phyloP scores from a whole-genome alignment of 2,329 filamentous ascomycete species.

The Claviceps cyperi region DNA sequence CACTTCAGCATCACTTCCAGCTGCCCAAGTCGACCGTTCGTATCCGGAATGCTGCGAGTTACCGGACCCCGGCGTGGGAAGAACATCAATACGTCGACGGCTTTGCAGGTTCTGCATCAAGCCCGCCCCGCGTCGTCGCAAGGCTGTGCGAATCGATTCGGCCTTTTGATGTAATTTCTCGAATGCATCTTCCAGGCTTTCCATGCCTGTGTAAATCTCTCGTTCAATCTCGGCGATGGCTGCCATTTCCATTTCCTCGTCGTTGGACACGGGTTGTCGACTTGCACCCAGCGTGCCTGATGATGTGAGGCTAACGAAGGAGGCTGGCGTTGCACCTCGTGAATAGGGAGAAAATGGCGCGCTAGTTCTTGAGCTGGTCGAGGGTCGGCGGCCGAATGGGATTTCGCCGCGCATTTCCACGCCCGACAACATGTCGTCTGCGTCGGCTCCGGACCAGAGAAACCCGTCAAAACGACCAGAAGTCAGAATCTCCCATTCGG shows the following conservation, averaged over 20 bases:
- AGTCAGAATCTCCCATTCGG: conserved; percentile 93
- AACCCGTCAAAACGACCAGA: conserved; percentile 94
- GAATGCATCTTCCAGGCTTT: conserved; percentile 84
- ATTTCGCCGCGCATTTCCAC: conserved; percentile 40
- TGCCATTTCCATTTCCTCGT: conserved; percentile 87
- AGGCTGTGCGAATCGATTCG: conserved; percentile 60
- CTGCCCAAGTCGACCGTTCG: conserved; percentile 25
- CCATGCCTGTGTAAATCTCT: conserved; percentile 89
- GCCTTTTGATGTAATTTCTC: conserved; percentile 79
- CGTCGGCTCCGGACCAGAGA: conserved; percentile 79
- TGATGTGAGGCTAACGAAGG: conserved; percentile 44
- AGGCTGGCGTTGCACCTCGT: conserved; percentile 41
- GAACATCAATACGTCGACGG: conserved; percentile 42
- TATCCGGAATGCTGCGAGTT: conserved; percentile 30
- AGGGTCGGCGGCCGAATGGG: conserved; percentile 26
- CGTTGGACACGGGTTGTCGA: conserved; percentile 60
- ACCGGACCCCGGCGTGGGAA: conserved; percentile 32
- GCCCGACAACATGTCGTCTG: conserved; percentile 29
- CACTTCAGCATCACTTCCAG: conserved; percentile 31
- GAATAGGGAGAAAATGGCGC: conserved; percentile 38
- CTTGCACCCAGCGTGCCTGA: conserved; percentile 24
- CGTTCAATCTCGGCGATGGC: conserved; percentile 82
- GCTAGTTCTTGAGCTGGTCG: conserved; percentile 29
- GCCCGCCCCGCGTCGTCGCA: conserved; percentile 72
- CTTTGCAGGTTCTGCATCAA: conserved; percentile 50